Percentiles rank a stretch among this genome's conserved stretches.
These are phyloP conservation scores for Actinidia polygama DNA, from an alignment of 179 eudicot species.

Conservation along the genomic window DNA sequence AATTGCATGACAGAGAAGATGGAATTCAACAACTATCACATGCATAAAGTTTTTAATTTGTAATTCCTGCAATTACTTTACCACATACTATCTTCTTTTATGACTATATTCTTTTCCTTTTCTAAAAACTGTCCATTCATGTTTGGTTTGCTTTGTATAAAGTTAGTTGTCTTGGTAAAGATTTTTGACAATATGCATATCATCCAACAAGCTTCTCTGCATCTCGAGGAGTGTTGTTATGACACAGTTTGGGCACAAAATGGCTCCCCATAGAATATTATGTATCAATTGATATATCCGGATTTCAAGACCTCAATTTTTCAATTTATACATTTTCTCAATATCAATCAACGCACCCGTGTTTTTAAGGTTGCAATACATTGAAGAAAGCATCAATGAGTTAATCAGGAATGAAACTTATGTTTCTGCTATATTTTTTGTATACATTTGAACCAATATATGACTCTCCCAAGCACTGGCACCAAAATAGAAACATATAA, in stretches of 20 bases:
- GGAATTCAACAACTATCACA: not conserved
- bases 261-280: not conserved
- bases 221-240: not conserved
- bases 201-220: not conserved
- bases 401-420: not conserved
- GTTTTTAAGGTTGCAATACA: not conserved
- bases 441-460: not conserved
- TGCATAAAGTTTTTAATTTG: not conserved
- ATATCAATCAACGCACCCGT: not conserved
- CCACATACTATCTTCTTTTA: not conserved
- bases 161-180: not conserved
- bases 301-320: not conserved
- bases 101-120: not conserved
- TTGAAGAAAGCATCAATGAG: not conserved
- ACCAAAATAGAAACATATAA: not conserved
- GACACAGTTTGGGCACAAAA: not conserved
- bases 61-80: not conserved
- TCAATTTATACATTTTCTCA: not conserved
- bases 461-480: not conserved
- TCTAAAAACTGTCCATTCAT: not conserved
- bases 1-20: not conserved
- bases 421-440: not conserved
- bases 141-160: not conserved
- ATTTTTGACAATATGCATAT: no score
- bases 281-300: not conserved